Base-by-base conservation (phyloP, 75 land plant genomes). In the Selaginella tamariscina region DNA sequence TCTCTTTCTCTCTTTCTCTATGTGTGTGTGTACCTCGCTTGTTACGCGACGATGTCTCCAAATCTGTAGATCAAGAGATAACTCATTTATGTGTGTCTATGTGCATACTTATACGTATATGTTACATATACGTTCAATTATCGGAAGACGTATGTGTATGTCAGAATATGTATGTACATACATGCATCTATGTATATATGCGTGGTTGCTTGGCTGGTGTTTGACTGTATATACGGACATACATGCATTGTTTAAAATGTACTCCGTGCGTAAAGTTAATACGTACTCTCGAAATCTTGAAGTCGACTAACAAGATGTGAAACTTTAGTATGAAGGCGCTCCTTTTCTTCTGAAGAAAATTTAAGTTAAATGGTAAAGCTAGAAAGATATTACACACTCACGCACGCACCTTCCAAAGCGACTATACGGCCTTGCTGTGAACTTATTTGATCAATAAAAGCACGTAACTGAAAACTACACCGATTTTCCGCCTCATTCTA, bases 381-480 rank as follows among this genome's bases (percentile, higher is more conserved):
- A 59, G 8, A 59, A 23, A 59, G n/a, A 59, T 59, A 21, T 59
- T 5, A 11, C 54, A 49, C 20, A 49, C 20, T 59, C 23, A 24
- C 21, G 2, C 32, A 1, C 44, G 20, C 24, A 85, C 91, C 91
- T 86, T 93, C 90, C 31, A 89, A 66, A 67, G 86, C 73, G 18
- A 82, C 78, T 68, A 93, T 78, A 30, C 68, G 75, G 29, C 80
- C 95, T 72, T 83, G 91, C 56, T 93, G 98, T 56, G 76, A 73
- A 60, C 95, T 93, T 65, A 86, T 89, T 65, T 93, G 89, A 78
- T 89, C 98, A 57, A 93, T 89, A 31, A 93, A 73, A 24, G 73
- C 70, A 18, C 88, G 78, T 79, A 77, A 78, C 65, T 84, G 83
- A 59, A 82, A 83, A 26, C 80, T 86, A 69, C 98, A 93, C 55